Conservation (phyloP, 1,284 basidiomycete genomes). For the Malassezia sympodialis region DNA sequence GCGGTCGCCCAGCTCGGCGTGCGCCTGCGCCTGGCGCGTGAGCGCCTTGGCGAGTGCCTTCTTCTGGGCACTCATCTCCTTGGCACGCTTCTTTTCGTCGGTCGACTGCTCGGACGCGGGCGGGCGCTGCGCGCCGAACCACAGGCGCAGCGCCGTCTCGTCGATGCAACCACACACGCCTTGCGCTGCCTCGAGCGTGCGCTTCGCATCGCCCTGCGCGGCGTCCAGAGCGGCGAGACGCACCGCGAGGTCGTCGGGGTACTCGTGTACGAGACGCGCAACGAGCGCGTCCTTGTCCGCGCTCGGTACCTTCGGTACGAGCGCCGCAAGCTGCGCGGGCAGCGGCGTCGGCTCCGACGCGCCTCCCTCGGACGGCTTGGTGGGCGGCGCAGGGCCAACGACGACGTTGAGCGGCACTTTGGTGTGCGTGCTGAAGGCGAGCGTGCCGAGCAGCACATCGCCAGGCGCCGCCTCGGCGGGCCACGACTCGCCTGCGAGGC, state of each 20-base stretch:
- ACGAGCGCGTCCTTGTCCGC: slow-evolving; percentile 40
- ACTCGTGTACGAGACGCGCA: slow-evolving; percentile 34
- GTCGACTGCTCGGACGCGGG: slow-evolving; percentile 35
- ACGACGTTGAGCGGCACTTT: slow-evolving; percentile 37
- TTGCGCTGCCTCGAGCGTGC: slow-evolving; percentile 30
- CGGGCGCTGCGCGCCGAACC: slow-evolving; percentile 33
- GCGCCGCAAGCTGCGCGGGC: slow-evolving; percentile 39
- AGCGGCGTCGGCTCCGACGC: slow-evolving; percentile 15
- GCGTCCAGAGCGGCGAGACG: slow-evolving; percentile 40
- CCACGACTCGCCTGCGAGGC: slow-evolving; percentile 40
- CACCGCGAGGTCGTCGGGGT: slow-evolving; percentile 39
- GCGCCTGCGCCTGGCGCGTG: slow-evolving; percentile 32
- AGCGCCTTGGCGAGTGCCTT: slow-evolving; percentile 39
- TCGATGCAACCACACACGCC: slow-evolving; percentile 31
- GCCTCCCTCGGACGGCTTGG: slow-evolving; percentile 32
- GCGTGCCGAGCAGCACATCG: slow-evolving; percentile 43
- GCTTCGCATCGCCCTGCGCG: slow-evolving; percentile 19
- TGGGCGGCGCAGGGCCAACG: slow-evolving; percentile 35
- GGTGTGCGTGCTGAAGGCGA: slow-evolving; percentile 35
- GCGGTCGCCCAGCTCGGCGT: slow-evolving; percentile 21
- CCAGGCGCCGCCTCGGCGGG: slow-evolving; percentile 45
- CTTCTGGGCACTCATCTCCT: slow-evolving; percentile 37
- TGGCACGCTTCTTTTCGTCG: slow-evolving; percentile 34
- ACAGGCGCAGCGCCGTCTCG: slow-evolving; percentile 35
- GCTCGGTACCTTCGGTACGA: slow-evolving; percentile 44